Base-by-base conservation (phyloP, 2,329 filamentous ascomycete genomes). In the Fusarium sterilihyphosum region DNA sequence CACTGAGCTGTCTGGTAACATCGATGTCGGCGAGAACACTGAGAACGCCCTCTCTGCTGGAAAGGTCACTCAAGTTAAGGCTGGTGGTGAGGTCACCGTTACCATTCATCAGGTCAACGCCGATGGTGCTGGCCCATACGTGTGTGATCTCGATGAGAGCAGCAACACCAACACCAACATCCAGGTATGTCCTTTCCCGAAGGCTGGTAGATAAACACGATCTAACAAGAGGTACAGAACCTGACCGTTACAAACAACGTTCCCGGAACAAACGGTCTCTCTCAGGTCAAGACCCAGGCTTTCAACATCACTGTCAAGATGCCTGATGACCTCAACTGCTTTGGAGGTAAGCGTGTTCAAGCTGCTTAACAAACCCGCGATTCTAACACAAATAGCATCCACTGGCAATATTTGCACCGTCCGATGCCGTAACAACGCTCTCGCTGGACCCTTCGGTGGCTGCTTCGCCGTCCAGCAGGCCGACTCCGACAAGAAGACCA, bases 101-200 rank as follows among this genome's bases (percentile, higher is more conserved):
- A 92, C 89, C 4, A 84, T 92, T 16, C 91, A 92, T 82, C 90
- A 92, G 80, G 90, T 92, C 80, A 92, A 92, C 82, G 85, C 85
- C 43, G 91, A 93, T 74, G 91, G 91, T 66, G 91, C 88, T 67
- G 91, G 88, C 0, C 89, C 89, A 5, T 91, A 87, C 72, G 75
- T 81, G 5, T 90, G 88, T 65, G 88, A 89, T 70, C 77, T 90
- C 5, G 87, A 89, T 64, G 80, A 85, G 74, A 85, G 83, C 20
- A 84, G 85, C 74, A 87, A 85, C 77, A 78, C 80, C 29, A 82
- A 75, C 61, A 61, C 67, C 26, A 74, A 70, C 33, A 58, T 74
- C 4, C 73, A 74, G 54, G 69, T 71, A 43, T 24, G 61, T n/a
- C 4, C 17, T 17, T 6, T 11, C 5, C 2, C 8, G 31, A 31